Percentiles rank a stretch among this genome's conserved stretches.
phyloP scores from a whole-genome alignment of 1,139 yeast species.

The Yamadazyma oceani region DNA sequence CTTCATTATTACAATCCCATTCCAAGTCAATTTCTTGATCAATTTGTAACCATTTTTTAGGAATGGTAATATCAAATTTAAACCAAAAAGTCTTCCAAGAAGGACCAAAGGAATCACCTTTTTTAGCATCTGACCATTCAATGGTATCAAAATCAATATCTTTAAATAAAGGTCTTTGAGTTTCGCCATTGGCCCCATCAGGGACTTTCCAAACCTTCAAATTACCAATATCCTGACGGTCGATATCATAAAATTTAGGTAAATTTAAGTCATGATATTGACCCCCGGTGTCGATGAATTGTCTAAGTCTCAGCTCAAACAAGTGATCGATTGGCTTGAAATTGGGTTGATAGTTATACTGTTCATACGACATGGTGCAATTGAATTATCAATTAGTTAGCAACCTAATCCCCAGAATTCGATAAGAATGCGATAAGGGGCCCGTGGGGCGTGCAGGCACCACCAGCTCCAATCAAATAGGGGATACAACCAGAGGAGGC shows the following conservation, averaged over 20 bases:
- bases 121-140: constrained; percentile 59
- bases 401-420: too few species aligned
- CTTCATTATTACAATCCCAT: constrained; percentile 90
- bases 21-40: constrained; percentile 62
- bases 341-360: constrained; percentile 61
- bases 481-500: too few species aligned
- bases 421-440: background rate
- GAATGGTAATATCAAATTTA: constrained; percentile 61
- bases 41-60: constrained; percentile 54
- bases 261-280: constrained; percentile 68
- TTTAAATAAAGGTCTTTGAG: constrained; percentile 73
- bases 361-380: constrained; percentile 20
- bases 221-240: constrained; percentile 47
- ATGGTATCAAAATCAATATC: constrained; percentile 48
- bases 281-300: constrained; percentile 73
- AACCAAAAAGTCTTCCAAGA: constrained; percentile 98
- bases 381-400: background rate
- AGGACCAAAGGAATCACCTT: constrained; percentile 86
- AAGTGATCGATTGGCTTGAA: constrained; percentile 82
- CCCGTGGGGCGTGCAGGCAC: background rate
- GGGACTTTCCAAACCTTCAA: constrained; percentile 68
- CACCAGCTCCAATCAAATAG: background rate
- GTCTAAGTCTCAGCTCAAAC: constrained; percentile 77
- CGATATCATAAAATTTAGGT: constrained; percentile 77
- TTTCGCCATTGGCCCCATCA: constrained; percentile 40